Evolutionary conservation across 306 rosid genomes (phyloP).

Genomic region (Ormosia semicastrata): DNA sequence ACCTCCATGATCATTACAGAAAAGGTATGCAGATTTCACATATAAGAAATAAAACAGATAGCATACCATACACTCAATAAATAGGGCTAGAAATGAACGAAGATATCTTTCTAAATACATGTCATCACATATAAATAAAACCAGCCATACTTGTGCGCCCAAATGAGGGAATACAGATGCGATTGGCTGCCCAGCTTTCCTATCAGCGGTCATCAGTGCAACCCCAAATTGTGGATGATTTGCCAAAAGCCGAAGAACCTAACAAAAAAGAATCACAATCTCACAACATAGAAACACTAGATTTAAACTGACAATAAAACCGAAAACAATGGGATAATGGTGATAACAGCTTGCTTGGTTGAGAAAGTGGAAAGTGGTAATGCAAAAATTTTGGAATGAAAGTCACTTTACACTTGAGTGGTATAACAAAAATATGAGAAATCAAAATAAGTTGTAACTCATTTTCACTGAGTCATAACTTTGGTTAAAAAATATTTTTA

Average conservation of each 20-base stretch:
- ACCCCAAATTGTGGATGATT: conserved; percentile 85
- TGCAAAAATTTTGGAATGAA: background rate
- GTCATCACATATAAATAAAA: conserved; percentile 16
- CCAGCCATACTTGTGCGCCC: conserved; percentile 55
- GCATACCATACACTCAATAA: background rate
- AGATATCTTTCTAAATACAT: background rate
- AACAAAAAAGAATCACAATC: conserved; percentile 26
- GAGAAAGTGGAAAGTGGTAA: background rate
- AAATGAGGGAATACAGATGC: conserved; percentile 89
- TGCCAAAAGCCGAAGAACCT: conserved; percentile 89
- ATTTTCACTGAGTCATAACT: conserved; percentile 9
- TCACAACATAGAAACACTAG: background rate
- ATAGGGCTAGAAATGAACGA: background rate
- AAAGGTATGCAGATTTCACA: background rate
- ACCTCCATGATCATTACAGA: conserved; percentile 11
- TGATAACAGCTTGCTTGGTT: background rate
- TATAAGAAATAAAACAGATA: conserved; percentile 16
- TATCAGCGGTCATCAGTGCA: conserved; percentile 80
- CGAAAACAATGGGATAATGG: background rate
- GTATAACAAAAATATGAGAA: background rate
- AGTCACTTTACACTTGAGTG: background rate
- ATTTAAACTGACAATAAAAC: background rate
- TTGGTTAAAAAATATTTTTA: background rate
- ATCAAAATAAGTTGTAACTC: background rate
- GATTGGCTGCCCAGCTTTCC: conserved; percentile 90